phyloP scores from a whole-genome alignment of 108 stramenopile species.

The Pseudonitzschia multiseries region DNA sequence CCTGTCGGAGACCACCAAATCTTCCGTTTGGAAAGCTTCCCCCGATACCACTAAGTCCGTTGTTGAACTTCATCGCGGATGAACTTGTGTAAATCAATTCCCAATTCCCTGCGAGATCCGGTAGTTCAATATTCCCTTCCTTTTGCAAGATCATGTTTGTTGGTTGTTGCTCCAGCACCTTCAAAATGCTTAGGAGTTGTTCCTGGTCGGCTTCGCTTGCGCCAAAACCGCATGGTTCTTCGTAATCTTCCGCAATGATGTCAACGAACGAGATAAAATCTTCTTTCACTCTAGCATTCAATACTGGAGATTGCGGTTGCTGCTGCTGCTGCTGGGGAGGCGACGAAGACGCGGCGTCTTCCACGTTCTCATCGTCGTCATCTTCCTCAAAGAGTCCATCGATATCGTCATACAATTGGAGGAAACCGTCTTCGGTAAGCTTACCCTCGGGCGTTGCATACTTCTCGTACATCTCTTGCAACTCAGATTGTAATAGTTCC shows the following conservation, averaged over 20 bases:
- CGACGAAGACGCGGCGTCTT: not conserved
- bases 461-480: slow-evolving; percentile 53
- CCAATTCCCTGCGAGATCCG: slow-evolving; percentile 73
- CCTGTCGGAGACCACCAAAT: slow-evolving; percentile 69
- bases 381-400: slow-evolving; percentile 79
- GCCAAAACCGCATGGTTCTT: slow-evolving; percentile 72
- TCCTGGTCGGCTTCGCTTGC: slow-evolving; percentile 63
- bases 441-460: slow-evolving; percentile 34
- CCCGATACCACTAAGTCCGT: slow-evolving; percentile 79
- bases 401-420: slow-evolving; percentile 58
- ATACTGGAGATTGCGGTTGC: not conserved
- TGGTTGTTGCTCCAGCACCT: slow-evolving; percentile 53
- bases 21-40: slow-evolving; percentile 75
- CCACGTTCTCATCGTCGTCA: slow-evolving; percentile 24
- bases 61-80: slow-evolving; percentile 82
- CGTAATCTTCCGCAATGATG: slow-evolving; percentile 39
- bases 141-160: slow-evolving; percentile 44
- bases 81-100: slow-evolving; percentile 77
- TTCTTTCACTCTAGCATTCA: slow-evolving; percentile 21
- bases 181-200: slow-evolving; percentile 58
- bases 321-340: not conserved
- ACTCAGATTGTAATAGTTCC: slow-evolving; percentile 57
- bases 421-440: slow-evolving; percentile 56
- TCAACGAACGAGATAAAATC: slow-evolving; percentile 38
- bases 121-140: slow-evolving; percentile 31